These are phyloP conservation scores for Diplogelasinospora grovesii DNA, from an alignment of 495 filamentous ascomycete genomes.

Conservation along the genomic window DNA sequence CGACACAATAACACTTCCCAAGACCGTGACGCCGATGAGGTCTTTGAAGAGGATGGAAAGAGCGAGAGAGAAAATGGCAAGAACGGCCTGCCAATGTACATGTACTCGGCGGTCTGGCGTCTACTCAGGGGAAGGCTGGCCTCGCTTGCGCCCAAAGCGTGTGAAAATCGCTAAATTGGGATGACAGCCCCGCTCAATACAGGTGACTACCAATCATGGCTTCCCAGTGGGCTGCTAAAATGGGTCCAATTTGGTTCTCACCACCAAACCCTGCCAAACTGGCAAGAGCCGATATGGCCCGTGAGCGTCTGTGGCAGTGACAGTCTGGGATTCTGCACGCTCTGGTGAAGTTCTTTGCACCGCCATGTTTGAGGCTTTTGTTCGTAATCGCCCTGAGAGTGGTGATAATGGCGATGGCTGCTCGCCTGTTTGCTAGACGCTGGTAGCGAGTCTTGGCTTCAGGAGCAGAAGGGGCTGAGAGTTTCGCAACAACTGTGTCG, in stretches of 20 bases:
- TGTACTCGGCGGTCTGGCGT: neutral
- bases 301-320: slow-evolving; percentile 5
- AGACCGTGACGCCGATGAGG: slow-evolving; percentile 21
- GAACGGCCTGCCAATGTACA: neutral
- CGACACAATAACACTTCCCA: slow-evolving; percentile 14
- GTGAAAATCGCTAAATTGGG: slow-evolving; percentile 18
- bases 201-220: slow-evolving; percentile 7
- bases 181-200: slow-evolving; percentile 12
- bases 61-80: slow-evolving; percentile 15
- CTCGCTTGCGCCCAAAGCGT: slow-evolving; percentile 8
- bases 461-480: too few species aligned
- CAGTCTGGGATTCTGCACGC: too few species aligned
- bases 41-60: slow-evolving; percentile 14
- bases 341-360: too few species aligned
- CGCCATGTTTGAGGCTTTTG: too few species aligned
- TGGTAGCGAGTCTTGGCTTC: too few species aligned
- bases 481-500: too few species aligned
- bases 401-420: too few species aligned
- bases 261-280: slow-evolving; percentile 8
- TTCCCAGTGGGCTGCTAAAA: neutral
- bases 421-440: too few species aligned
- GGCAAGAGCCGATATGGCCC: too few species aligned
- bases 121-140: slow-evolving; percentile 17
- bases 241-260: slow-evolving; percentile 19
- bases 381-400: too few species aligned